Evolutionary conservation across 768 basidiomycete genomes (phyloP), one percentile per base, ranked within the genome.

Genomic region (Imleria badia): DNA sequence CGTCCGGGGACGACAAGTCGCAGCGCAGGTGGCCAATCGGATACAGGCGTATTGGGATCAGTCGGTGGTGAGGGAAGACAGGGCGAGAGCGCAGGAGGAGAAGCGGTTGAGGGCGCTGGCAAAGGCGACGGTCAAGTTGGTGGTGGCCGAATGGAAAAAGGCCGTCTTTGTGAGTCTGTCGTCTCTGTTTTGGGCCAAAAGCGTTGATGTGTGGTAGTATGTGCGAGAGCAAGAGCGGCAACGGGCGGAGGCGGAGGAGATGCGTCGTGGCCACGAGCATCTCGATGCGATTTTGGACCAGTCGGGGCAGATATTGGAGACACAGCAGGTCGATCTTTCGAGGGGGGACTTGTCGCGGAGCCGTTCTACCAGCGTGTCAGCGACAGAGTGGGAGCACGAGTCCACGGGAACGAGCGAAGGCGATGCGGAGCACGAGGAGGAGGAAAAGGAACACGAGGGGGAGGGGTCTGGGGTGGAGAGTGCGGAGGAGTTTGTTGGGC

Each of bases 211-310:
- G 52, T 52, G 42, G 17, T 57, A 91, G 89, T 83, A 91, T 71
- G 80, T 94, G 17, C 83, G 89, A 5, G 86, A 90, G 54, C 81
- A 86, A 61, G 79, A 84, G 56, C 76, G 87, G 34, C 73, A 81
- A 39, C 78, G 76, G 48, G 73, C 76, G 13, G 89, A 90, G 65
- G 86, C 78, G 17, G 94, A 97, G 70, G 89, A 94, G 68, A 78
- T 84, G 58, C 79, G 83, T 31, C 78, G 85, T 6, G 92, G 94
- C 0, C 87, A 87, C 56, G 84, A 87, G 58, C 94, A 97, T 71
- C 78, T 98, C 20, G 90, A 95, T 68, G 91, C 88, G 5, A 91
- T 98, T 58, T 76, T 98, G 43, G 84, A 93, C 70, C 89, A 95
- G 63, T 95, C 92, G 34, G 90, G 90, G 0, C 85, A 88, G 45